Base-by-base conservation (phyloP, 2,329 filamentous ascomycete genomes). In the Escovopsis sp. region DNA sequence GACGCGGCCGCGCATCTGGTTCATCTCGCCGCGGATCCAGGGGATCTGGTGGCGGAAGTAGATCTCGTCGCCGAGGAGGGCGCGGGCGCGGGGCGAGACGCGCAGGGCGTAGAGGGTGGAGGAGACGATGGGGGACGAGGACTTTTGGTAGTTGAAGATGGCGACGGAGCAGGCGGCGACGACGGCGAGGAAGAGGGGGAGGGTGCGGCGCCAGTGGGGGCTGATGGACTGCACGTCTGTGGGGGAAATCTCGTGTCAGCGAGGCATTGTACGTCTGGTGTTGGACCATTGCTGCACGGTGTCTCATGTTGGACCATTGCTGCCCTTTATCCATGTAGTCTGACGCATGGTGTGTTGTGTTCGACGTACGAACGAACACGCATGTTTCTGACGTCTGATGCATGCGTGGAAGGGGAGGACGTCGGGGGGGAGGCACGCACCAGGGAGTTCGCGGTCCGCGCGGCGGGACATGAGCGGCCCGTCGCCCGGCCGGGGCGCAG, bases 71-170 rank as follows among this genome's bases (percentile, higher is more conserved):
- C 90, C 90, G 19, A 98, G 71, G 31, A 79, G 62, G 38, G 76
- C 76, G 50, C 87, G 76, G 31, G 86, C 90, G 39, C 66, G 61
- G 3, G 72, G 62, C 38, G 79, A 85, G 3, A 83, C 92, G 43
- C 90, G 82, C 43, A 98, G 71, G 1, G 88, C 82, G 66, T 96
- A 98, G 19, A 98, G 72, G 4, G 86, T 90, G 37, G 81, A 84
- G 37, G 76, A 76, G n/a, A 94, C 82, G 21, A 88, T 72, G 36
- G 81, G 82, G 18, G 77, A 85, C n/a, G 82, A 85, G 38, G 78
- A 75, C 58, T 94, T 94, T 58, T 98, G 88, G 72, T 98, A 96
- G 70, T 98, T 98, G 79, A 98, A 96, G 58, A 98, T 94, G 46
- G 80, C 84, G 40, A 92, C 63, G 45, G 78, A 77, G 45, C 78